Evolutionary conservation across 2,329 filamentous ascomycete species (phyloP).

Genomic region (Knufia fluminis): DNA sequence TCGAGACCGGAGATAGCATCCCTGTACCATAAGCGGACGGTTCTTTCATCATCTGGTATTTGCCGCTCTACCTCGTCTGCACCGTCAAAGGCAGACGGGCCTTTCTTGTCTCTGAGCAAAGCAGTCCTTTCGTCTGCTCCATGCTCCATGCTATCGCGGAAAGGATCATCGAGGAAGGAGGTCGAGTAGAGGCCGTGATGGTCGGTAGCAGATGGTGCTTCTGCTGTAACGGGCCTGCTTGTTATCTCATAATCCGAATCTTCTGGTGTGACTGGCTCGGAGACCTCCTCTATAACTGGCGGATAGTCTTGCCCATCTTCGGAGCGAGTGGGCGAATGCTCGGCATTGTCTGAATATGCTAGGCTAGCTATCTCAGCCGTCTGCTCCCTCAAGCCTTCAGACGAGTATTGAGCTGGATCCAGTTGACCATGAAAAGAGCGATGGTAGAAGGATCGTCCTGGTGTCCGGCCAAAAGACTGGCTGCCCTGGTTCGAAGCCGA

Average conservation of each 20-base stretch:
- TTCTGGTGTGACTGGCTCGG: conserved; percentile 47
- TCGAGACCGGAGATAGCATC: conserved; percentile 6
- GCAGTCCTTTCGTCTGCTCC: conserved; percentile 16
- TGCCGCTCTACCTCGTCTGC: conserved; percentile 26
- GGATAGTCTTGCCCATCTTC: conserved; percentile 19
- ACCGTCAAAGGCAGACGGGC: conserved; percentile 14
- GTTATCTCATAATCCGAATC: conserved; percentile 26
- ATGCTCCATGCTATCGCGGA: neutral
- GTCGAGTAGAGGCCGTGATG: neutral
- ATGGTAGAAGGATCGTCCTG: conserved; percentile 37
- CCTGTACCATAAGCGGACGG: neutral
- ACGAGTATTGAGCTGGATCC: conserved; percentile 62
- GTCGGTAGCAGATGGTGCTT: neutral
- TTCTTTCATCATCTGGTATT: conserved; percentile 3
- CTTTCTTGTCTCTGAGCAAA: conserved; percentile 18
- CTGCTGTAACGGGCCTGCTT: conserved; percentile 36
- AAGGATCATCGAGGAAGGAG: neutral
- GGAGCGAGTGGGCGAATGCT: conserved; percentile 14
- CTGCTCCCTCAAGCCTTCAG: conserved; percentile 69
- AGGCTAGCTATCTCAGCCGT: conserved; percentile 80
- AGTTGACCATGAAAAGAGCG: conserved; percentile 35
- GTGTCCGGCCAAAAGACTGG: conserved; percentile 27
- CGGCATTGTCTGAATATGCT: conserved; percentile 53
- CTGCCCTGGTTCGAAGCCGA: conserved; percentile 13
- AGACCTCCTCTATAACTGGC: conserved; percentile 52